Conservation (phyloP, 2,329 filamentous ascomycete species). For the Akanthomyces muscarius region DNA sequence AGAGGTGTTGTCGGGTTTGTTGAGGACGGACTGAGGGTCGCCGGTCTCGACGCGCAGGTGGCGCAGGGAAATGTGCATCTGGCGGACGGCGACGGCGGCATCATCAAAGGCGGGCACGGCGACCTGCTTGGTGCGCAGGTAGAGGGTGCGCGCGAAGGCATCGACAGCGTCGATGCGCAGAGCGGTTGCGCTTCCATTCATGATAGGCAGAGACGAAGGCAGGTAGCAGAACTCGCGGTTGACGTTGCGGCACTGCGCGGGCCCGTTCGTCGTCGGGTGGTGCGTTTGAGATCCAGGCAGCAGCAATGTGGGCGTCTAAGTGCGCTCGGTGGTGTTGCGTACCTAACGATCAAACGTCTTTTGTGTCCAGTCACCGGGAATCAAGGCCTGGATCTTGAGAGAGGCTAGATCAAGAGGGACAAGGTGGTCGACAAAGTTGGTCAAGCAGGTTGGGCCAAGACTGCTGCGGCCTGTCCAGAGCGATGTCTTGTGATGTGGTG, state of each 20-base stretch:
- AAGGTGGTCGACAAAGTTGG: background rate
- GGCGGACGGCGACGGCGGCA: conserved; percentile 47
- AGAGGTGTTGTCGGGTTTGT: conserved; percentile 34
- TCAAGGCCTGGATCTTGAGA: too few relatives aligned
- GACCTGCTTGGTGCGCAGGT: conserved; percentile 46
- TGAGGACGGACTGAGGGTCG: conserved; percentile 53
- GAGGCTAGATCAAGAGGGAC: too few relatives aligned
- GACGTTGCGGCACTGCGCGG: background rate
- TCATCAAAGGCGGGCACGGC: conserved; percentile 46
- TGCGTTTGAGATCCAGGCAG: background rate
- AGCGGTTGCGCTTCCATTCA: conserved; percentile 24
- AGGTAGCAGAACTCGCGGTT: background rate
- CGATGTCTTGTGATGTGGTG: conserved; percentile 5
- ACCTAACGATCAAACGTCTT: background rate
- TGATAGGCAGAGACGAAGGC: background rate
- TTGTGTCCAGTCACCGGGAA: background rate
- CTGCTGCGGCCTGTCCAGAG: background rate
- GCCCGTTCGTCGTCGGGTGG: background rate
- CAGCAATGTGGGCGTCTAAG: background rate
- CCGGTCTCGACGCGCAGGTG: conserved; percentile 56
- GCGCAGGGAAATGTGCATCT: conserved; percentile 52
- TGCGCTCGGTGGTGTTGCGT: background rate
- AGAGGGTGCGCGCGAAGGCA: conserved; percentile 52
- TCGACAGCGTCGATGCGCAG: conserved; percentile 53
- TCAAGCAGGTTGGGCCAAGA: background rate